Conservation (phyloP, 176 grass and related monocot genomes). For the Oropetium thomaeum region DNA sequence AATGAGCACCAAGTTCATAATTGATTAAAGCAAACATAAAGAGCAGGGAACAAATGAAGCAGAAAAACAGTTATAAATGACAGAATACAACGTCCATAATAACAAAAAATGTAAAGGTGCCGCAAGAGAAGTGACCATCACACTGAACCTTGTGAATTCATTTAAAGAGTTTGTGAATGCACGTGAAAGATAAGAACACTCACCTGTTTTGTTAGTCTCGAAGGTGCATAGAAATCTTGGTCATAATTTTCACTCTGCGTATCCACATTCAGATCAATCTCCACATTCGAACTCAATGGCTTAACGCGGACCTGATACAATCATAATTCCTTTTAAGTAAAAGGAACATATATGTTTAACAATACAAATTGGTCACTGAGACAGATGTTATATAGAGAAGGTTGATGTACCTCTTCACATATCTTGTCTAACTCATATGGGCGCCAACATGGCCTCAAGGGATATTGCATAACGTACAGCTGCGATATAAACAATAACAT, state of each 20-base stretch:
- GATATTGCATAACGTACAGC: conserved; percentile 90
- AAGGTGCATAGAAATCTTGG: conserved; percentile 34
- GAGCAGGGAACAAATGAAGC: neutral
- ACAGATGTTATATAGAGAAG: neutral
- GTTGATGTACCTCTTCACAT: conserved; percentile 68
- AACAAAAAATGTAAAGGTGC: neutral
- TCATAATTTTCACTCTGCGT: conserved; percentile 71
- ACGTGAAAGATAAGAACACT: conserved; percentile 4
- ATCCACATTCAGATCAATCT: conserved; percentile 71
- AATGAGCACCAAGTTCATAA: neutral
- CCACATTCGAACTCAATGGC: conserved; percentile 63
- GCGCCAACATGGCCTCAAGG: conserved; percentile 82
- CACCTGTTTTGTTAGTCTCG: conserved; percentile 62
- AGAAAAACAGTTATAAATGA: neutral
- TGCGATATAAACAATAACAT: conserved; percentile 43
- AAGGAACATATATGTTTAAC: conserved; percentile 4
- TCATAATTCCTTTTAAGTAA: conserved; percentile 9
- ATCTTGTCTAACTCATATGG: conserved; percentile 70
- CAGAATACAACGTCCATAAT: neutral
- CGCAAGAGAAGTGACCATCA: neutral
- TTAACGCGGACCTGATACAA: conserved; percentile 69
- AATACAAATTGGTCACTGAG: conserved; percentile 1
- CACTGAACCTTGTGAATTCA: neutral
- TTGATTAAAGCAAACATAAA: neutral
- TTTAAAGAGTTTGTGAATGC: neutral